Percentiles rank a stretch among this genome's conserved stretches.
Conservation (phyloP, 2,329 filamentous ascomycete genomes). For the Fusarium brachygibbosum region DNA sequence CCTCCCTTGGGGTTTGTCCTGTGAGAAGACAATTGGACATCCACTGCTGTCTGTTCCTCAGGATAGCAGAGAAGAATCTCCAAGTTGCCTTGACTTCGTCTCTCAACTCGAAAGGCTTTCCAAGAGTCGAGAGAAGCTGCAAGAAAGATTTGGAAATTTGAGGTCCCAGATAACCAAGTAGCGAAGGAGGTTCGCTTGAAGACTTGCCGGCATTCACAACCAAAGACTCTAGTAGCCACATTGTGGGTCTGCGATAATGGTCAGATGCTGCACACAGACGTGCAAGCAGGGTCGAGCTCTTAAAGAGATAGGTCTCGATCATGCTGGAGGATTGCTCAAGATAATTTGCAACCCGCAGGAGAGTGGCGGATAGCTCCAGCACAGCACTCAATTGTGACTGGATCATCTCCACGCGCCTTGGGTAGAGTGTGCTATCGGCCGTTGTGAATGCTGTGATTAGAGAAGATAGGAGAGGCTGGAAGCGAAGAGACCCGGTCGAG, state of each 20-base stretch:
- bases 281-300: conserved; percentile 80
- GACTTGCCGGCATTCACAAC: conserved; percentile 77
- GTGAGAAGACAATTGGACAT: conserved; percentile 94
- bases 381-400: conserved; percentile 74
- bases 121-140: conserved; percentile 80
- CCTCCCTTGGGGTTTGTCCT: conserved; percentile 84
- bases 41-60: conserved; percentile 94
- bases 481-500: conserved; percentile 76
- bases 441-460: conserved; percentile 65
- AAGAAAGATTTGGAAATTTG: conserved; percentile 88
- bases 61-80: conserved; percentile 86
- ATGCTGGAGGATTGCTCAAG: conserved; percentile 73
- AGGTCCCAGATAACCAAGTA: conserved; percentile 90
- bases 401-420: conserved; percentile 66
- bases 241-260: conserved; percentile 73
- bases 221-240: conserved; percentile 79
- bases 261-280: conserved; percentile 80
- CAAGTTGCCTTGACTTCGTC: conserved; percentile 79
- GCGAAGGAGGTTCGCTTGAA: conserved; percentile 84
- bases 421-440: conserved; percentile 73
- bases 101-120: conserved; percentile 78
- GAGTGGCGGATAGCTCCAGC: conserved; percentile 74
- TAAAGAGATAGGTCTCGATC: conserved; percentile 84
- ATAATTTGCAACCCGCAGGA: conserved; percentile 78
- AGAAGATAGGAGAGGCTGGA: conserved; percentile 81